Percentiles rank a stretch among this genome's conserved stretches.
Evolutionary conservation across 176 grass and related monocot species (phyloP).

Genomic region (Hsuehochloa calcarea): DNA sequence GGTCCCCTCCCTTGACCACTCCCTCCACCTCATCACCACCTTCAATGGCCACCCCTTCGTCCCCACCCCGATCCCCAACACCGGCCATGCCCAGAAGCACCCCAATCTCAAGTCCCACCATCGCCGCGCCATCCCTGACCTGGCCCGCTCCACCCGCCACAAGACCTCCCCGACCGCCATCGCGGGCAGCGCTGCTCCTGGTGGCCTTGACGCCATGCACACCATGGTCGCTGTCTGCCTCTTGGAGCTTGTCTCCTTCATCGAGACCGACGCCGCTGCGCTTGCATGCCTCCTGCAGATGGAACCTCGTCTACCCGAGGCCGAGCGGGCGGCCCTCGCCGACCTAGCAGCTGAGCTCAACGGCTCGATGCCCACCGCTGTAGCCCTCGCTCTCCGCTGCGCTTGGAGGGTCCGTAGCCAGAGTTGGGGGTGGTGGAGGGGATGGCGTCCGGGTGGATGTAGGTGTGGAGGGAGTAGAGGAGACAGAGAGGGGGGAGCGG

Average conservation of each 20-base stretch:
- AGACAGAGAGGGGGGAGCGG: too few species aligned
- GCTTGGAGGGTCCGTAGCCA: too few species aligned
- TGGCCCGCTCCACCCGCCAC: slow-evolving; percentile 38
- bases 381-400: slow-evolving; percentile 67
- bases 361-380: slow-evolving; percentile 49
- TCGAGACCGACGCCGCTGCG: slow-evolving; percentile 73
- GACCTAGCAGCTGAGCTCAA: slow-evolving; percentile 69
- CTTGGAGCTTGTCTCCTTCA: slow-evolving; percentile 75
- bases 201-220: slow-evolving; percentile 59
- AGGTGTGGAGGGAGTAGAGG: too few species aligned
- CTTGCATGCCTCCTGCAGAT: slow-evolving; percentile 72
- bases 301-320: slow-evolving; percentile 59
- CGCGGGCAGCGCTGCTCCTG: slow-evolving; percentile 7
- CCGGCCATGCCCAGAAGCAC: slow-evolving; percentile 31
- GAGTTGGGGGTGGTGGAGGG: too few species aligned
- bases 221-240: slow-evolving; percentile 91
- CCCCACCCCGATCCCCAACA: slow-evolving; percentile 61
- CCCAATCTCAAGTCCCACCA: slow-evolving; percentile 47
- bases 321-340: slow-evolving; percentile 61
- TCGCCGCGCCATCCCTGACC: slow-evolving; percentile 40
- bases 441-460: too few species aligned
- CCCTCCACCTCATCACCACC: slow-evolving; percentile 73
- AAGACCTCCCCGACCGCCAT: slow-evolving; percentile 27
- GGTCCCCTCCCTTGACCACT: slow-evolving; percentile 55
- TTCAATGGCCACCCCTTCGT: slow-evolving; percentile 77